phyloP scores from a whole-genome alignment of 169 alveolate genomes.

The Plasmodium berghei region DNA sequence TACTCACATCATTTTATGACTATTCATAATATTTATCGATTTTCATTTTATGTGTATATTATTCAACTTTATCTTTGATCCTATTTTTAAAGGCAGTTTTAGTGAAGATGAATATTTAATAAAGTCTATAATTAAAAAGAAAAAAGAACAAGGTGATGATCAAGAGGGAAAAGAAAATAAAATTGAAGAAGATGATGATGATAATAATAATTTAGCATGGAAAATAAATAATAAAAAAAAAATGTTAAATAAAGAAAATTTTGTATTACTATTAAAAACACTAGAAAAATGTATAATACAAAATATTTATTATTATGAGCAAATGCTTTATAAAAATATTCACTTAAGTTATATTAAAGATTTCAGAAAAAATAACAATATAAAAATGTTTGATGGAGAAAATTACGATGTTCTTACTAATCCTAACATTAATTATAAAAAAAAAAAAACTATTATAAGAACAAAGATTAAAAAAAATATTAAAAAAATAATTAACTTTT shows the following conservation, averaged over 20 bases:
- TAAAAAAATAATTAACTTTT: slow-evolving; percentile 37
- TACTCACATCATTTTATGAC: no score
- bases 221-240: slow-evolving; percentile 59
- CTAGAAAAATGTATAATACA: slow-evolving; percentile 63
- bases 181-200: slow-evolving; percentile 4
- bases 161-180: slow-evolving; percentile 7
- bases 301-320: slow-evolving; percentile 52
- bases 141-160: slow-evolving; percentile 44
- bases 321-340: slow-evolving; percentile 59
- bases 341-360: slow-evolving; percentile 20
- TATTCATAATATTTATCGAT: no score
- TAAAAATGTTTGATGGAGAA: slow-evolving; percentile 73
- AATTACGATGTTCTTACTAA: slow-evolving; percentile 71
- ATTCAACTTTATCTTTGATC: neutral
- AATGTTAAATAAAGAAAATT: slow-evolving; percentile 29
- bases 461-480: slow-evolving; percentile 48
- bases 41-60: no score
- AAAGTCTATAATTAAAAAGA: slow-evolving; percentile 63
- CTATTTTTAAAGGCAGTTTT: slow-evolving; percentile 51
- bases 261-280: slow-evolving; percentile 36
- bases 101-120: slow-evolving; percentile 73
- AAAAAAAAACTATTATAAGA: slow-evolving; percentile 46
- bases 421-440: slow-evolving; percentile 50
- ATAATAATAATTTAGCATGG: slow-evolving; percentile 38
- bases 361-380: slow-evolving; percentile 12